phyloP scores from a whole-genome alignment of 225 moss, liverwort and hornwort species.

The Bryoerythrophyllum caledonicum region DNA sequence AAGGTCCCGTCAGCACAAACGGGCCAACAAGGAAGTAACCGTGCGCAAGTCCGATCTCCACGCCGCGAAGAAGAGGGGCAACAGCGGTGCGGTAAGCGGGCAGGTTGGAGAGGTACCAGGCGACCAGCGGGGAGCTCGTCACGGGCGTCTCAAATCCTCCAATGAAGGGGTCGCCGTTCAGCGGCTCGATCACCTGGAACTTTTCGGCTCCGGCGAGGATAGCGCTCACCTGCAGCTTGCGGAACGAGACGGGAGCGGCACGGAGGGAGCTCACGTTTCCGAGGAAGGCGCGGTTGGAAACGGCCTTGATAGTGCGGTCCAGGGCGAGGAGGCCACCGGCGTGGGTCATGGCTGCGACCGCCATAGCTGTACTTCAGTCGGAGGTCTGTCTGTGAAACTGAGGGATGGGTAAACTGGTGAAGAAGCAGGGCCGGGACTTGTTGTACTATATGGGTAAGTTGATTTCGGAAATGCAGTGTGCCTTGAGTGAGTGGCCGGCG shows the following conservation, averaged over 20 bases:
- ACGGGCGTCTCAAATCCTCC: conserved; percentile 92
- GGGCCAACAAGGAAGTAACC: conserved; percentile 90
- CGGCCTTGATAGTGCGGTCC: conserved; percentile 45
- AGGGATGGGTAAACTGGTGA: background rate
- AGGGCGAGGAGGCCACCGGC: conserved; percentile 56
- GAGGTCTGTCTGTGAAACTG: background rate
- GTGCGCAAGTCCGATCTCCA: conserved; percentile 94
- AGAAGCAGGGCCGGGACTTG: background rate
- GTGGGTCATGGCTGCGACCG: conserved; percentile 58
- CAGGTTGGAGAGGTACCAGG: conserved; percentile 96
- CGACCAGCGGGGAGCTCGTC: conserved; percentile 84
- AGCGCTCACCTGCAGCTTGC: conserved; percentile 27
- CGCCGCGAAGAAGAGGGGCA: conserved; percentile 77
- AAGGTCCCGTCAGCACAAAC: conserved; percentile 78
- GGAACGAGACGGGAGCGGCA: conserved; percentile 1
- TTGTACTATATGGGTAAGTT: background rate
- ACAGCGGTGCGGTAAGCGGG: conserved; percentile 96
- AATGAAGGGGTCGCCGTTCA: conserved; percentile 95
- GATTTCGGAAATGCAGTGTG: conserved; percentile 32
- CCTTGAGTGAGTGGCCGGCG: conserved; percentile 19
- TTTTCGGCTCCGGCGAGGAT: conserved; percentile 49
- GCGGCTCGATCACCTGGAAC: conserved; percentile 94
- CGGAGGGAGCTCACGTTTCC: conserved; percentile 51
- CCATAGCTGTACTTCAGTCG: conserved; percentile 27
- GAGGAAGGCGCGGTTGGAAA: conserved; percentile 38